Percentiles rank a stretch among this genome's conserved stretches.
phyloP scores from a whole-genome alignment of 208 protist genomes.

The Lotmaria passim region DNA sequence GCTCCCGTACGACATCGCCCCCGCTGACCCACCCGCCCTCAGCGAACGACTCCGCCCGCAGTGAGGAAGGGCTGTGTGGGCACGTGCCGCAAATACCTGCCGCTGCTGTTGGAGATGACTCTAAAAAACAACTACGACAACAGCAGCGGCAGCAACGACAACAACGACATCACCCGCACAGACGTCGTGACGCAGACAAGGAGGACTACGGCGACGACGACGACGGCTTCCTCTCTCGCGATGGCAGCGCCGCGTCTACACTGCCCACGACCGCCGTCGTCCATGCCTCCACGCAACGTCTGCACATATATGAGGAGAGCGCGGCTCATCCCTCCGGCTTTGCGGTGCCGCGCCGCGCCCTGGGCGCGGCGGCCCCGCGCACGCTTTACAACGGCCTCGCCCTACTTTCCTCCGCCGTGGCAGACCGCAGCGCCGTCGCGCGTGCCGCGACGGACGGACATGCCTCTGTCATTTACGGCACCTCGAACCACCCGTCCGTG shows the following conservation, averaged over 20 bases:
- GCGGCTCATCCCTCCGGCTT: constrained; percentile 24
- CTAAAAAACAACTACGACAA: no score
- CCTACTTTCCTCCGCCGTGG: constrained; percentile 7
- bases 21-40: background rate
- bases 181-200: no score
- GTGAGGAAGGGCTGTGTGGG: no score
- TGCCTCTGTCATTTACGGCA: constrained; percentile 1
- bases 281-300: background rate
- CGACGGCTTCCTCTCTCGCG: background rate
- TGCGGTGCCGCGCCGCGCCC: constrained; percentile 22
- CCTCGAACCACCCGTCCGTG: constrained; percentile 9
- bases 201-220: no score
- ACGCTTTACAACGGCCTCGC: constrained; percentile 9
- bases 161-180: background rate
- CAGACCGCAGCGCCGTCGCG: constrained; percentile 7
- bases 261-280: background rate
- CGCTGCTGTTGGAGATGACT: no score
- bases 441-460: constrained; percentile 8
- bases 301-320: constrained; percentile 21
- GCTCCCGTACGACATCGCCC: constrained; percentile 2
- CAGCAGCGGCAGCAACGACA: background rate
- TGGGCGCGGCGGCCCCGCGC: constrained; percentile 16
- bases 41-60: background rate
- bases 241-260: background rate
- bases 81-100: no score